Base-by-base conservation (phyloP, 768 basidiomycete species). In the Rhodosporidiobolus sp. region DNA sequence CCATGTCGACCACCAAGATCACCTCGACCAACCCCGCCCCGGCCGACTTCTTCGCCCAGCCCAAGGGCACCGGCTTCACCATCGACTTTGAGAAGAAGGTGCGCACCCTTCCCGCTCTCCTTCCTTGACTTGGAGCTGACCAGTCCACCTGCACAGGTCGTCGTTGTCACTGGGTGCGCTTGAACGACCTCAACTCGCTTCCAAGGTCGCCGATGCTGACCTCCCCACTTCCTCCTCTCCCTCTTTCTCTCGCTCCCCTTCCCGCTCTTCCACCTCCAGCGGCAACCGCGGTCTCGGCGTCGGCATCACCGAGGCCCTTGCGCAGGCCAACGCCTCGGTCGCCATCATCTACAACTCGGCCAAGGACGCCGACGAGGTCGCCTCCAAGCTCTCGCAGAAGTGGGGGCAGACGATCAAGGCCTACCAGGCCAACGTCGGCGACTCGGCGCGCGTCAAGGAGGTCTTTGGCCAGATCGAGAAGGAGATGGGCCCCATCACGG, bases 401-500 rank as follows among this genome's bases (percentile, higher is more conserved):
- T 87, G 84, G 76, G 79, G 77, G 1, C 82, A 84, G 46, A 80
- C 83, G 35, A 78, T 84, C 52, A 82, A 83, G 80, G 88, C 88
- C 0, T 89, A 85, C 64, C 82, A 88, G 79, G 87, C 87, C 71
- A 87, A 89, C 72, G 87, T 88, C 24, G 83, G 84, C 17, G 80
- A 88, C 56, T 77, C 81, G 1, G 82, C 84, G 8, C 72, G 80
- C 19, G 83, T 87, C 66, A 80, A 72, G 52, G 64, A 72, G 70
- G 77, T 76, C 0, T 84, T 88, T 61, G 79, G 80, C 55, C 79
- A 80, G 65, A 87, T 88, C 52, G 79, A 87, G 65, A 54, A 80
- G 0, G 87, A 88, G 11, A 75, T 87, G 56, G 83, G 85, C 0
- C 77, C 80, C 8, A 84, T 88, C 59, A 80, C 80, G 4, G 87